Evolutionary conservation across 805 yeast species (phyloP), one percentile per base, ranked within the genome.

Genomic region (Ogataea thermomethanolica): DNA sequence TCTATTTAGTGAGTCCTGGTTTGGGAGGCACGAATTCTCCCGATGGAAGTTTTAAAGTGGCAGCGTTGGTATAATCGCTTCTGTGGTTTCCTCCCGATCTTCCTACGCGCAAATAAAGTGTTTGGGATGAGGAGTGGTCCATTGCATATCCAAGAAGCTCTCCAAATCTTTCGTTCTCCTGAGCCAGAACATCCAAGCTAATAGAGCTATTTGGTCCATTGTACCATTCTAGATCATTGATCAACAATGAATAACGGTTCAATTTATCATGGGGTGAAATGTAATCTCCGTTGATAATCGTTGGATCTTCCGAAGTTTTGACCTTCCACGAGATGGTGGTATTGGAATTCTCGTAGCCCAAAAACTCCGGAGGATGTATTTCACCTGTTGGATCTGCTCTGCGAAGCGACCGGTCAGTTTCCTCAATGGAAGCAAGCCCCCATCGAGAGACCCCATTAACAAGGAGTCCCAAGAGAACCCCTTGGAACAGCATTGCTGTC

Each of bases 361-460:
- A 44, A 32, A 79, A 65, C 3, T 37, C 39, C 0, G 88, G 88
- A 5, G 87, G 84, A 11, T 63, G 49, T 20, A 72, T 54, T 28
- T 54, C 59, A 0, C 78, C 79, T 32, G 77, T 73, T 0, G 95
- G 90, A 51, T 85, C 95, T 13, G 84, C 84, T 49, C 97, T 69
- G 41, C 78, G 59, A 31, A 90, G 59, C 3, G 85, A 72, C 4
- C 70, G 64, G 20, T 74, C 74, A 0, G 96, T 86, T 55, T 91
- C 96, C 1, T 85, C 79, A 41, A 91, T 78, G 10, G 96, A 80
- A 2, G 95, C 97, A 54, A 84, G 80, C 41, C 93, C 97, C 99
- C 99, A 91, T 41, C 95, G 69, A 0, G 95, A 78, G 1, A 87
- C 79, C 0, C 99, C 99, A 15, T 90, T 83, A 5, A 89, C 69